A percentile compares a stretch with the other conserved stretches of the same genome.
Evolutionary conservation across 805 yeast species (phyloP).

Genomic region (Candida gorgasii): DNA sequence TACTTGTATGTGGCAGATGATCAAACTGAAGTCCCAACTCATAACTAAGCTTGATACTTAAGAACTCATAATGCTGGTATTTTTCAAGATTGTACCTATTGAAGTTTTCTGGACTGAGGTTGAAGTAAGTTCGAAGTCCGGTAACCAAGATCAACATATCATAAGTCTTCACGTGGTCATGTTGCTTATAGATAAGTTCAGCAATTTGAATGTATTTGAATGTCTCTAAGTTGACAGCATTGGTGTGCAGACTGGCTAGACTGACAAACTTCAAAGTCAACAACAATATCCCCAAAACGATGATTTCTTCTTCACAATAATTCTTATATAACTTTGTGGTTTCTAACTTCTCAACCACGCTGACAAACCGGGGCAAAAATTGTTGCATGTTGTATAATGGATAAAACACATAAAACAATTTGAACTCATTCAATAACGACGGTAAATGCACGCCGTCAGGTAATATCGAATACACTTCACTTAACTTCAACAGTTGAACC

Average conservation of each 20-base stretch:
- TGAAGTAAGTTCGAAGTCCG: not conserved
- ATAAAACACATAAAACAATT: slow-evolving; percentile 3
- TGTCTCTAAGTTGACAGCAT: not conserved
- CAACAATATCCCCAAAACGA: slow-evolving; percentile 33
- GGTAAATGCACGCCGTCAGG: not conserved
- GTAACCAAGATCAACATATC: not conserved
- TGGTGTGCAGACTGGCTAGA: not conserved
- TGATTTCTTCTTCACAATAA: slow-evolving; percentile 11
- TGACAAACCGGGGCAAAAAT: not conserved
- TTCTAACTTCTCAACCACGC: not conserved
- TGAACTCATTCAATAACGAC: not conserved
- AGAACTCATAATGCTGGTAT: slow-evolving; percentile 5
- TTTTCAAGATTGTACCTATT: not conserved
- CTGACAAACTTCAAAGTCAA: slow-evolving; percentile 28
- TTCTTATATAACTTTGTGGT: not conserved
- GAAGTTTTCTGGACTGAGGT: slow-evolving; percentile 4
- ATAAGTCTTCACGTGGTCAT: not conserved
- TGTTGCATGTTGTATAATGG: not conserved
- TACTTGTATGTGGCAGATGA: slow-evolving; percentile 2
- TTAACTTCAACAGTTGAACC: not conserved
- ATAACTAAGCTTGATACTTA: slow-evolving; percentile 1
- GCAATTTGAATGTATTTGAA: not conserved
- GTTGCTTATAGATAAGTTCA: slow-evolving; percentile 1
- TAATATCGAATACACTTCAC: not conserved
- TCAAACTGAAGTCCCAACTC: slow-evolving; percentile 6